Base-by-base conservation (phyloP, 1,284 basidiomycete genomes). In the Boletellus deceptivus region DNA sequence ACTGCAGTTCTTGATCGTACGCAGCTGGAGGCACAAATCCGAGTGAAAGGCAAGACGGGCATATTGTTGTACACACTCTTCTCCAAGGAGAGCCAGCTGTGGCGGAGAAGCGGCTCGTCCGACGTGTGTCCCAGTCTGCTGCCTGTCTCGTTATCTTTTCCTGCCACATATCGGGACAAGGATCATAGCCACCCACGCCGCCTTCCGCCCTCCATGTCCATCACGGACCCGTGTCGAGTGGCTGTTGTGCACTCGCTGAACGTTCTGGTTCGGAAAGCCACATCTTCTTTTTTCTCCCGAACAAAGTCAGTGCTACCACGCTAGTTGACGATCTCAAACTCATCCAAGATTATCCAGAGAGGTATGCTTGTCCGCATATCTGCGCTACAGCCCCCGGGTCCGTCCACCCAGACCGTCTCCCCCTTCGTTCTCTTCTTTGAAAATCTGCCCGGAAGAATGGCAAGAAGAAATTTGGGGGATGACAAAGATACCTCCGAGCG, bases 371-470 rank as follows among this genome's bases (percentile, higher is more conserved):
- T 58, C 49, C 27, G 59, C 71, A 3, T 62, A 63, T 24, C 50
- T 75, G 18, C 57, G 66, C 10, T 85, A 85, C 54, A 59, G 61
- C 40, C 84, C 83, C 8, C 74, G 81, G 20, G 72, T 75, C 18
- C 76, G 80, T 27, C 75, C 84, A 8, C 72, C 73, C 40, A 71
- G 75, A 33, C 78, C 81, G 48, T 61, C 61, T 51, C 72, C 27
- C 59, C 71, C 43, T 72, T 82, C 62, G 72, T 80, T 58, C 71
- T 75, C 14, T 70, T 75, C 17, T 58, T 78, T 60, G 79, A 86
- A 69, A 68, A 69, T 46, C 0, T 68, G 70, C 10, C 83, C 84
- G 11, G 84, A 84, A 54, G 83, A 85, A 59, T 86, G 82, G 81
- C 72, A 72, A 49, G 80, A 85, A 59, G 70, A 74, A 9, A 64